Evolutionary conservation across 768 basidiomycete species (phyloP).

Genomic region (Suillus lakei): DNA sequence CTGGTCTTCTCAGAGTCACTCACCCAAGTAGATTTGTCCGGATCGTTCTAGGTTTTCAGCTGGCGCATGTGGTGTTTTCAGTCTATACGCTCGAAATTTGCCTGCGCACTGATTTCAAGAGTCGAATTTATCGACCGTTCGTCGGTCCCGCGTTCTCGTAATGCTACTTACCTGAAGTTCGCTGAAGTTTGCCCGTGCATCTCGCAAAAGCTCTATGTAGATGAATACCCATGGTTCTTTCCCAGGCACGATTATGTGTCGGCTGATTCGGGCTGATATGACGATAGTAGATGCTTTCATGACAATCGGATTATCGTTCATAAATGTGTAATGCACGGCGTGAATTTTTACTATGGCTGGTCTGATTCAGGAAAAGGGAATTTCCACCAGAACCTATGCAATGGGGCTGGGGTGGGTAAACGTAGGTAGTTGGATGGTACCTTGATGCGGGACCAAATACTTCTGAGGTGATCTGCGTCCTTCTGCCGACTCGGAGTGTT

Average conservation of each 20-base stretch:
- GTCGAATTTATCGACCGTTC: not conserved
- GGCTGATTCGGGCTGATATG: not conserved
- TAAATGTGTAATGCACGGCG: not conserved
- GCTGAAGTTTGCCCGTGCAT: not conserved
- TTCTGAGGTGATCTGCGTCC: not conserved
- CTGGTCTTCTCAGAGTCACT: not conserved
- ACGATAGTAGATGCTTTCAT: not conserved
- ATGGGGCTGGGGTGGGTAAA: not conserved
- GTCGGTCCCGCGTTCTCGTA: not conserved
- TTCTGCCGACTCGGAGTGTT: constrained; percentile 6
- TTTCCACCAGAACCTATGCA: not conserved
- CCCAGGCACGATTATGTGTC: not conserved
- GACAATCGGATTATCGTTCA: constrained; percentile 1
- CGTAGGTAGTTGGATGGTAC: not conserved
- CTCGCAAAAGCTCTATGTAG: not conserved
- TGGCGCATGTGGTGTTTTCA: not conserved
- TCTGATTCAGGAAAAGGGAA: constrained; percentile 1
- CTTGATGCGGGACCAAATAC: not conserved
- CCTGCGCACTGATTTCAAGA: not conserved
- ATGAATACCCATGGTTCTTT: not conserved
- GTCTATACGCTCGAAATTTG: not conserved
- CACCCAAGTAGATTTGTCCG: not conserved
- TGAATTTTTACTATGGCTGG: not conserved
- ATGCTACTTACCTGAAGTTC: not conserved
- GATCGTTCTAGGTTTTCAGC: not conserved